These are phyloP conservation scores for Lathyrus tuberosus DNA, from an alignment of 306 rosid species.

Conservation along the genomic window DNA sequence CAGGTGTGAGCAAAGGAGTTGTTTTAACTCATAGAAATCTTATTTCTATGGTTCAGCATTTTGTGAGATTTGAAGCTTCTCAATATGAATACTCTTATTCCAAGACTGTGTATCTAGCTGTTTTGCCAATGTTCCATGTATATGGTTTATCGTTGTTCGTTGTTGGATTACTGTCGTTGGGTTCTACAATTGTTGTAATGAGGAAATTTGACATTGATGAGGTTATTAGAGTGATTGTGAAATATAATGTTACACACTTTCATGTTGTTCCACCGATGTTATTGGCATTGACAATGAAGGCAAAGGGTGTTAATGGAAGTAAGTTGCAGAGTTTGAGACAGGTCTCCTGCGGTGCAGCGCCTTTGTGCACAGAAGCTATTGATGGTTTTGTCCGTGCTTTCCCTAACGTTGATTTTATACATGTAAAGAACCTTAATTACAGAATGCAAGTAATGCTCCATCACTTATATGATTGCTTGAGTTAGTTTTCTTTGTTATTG, in stretches of 20 bases:
- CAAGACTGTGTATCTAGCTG: background rate
- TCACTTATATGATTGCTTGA: conserved; percentile 20
- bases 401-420: conserved; percentile 83
- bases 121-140: conserved; percentile 1
- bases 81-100: background rate
- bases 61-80: conserved; percentile 13
- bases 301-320: conserved; percentile 37
- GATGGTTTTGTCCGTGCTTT: conserved; percentile 55
- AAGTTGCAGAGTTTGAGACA: conserved; percentile 73
- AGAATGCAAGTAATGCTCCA: conserved; percentile 4
- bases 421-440: conserved; percentile 52
- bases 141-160: conserved; percentile 7
- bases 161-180: background rate
- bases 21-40: conserved; percentile 11
- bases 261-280: conserved; percentile 66
- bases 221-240: conserved; percentile 2
- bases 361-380: conserved; percentile 51
- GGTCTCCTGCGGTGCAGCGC: conserved; percentile 81
- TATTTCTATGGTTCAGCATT: conserved; percentile 10
- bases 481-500: conserved; percentile 2
- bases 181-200: conserved; percentile 7
- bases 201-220: conserved; percentile 12
- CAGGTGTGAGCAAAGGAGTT: conserved; percentile 12
- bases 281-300: conserved; percentile 58
- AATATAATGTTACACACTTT: conserved; percentile 9